Evolutionary conservation across 1,284 basidiomycete genomes (phyloP).

Genomic region (Clitocybe nebularis): DNA sequence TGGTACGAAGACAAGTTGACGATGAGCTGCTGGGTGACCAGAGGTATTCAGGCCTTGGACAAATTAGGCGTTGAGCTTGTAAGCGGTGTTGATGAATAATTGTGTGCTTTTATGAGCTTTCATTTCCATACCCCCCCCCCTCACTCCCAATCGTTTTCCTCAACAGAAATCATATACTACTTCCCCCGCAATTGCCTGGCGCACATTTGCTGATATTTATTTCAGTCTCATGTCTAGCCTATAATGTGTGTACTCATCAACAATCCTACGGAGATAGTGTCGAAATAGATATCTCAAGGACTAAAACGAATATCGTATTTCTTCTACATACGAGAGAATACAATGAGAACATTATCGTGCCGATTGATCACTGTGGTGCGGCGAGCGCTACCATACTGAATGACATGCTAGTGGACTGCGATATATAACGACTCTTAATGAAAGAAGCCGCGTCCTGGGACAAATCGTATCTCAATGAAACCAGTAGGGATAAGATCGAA

Average conservation of each 20-base stretch:
- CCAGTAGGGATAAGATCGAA: slow-evolving; percentile 8
- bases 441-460: slow-evolving; percentile 65
- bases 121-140: not conserved
- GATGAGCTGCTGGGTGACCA: slow-evolving; percentile 46
- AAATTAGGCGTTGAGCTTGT: slow-evolving; percentile 45
- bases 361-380: no score
- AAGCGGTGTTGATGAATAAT: slow-evolving; percentile 8
- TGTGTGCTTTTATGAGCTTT: not conserved
- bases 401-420: slow-evolving; percentile 47
- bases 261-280: no score
- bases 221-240: no score
- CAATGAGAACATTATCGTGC: no score
- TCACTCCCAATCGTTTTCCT: not conserved
- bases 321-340: no score
- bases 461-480: slow-evolving; percentile 2
- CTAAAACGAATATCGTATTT: no score
- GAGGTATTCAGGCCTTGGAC: slow-evolving; percentile 45
- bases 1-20: slow-evolving; percentile 55
- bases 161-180: no score
- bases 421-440: slow-evolving; percentile 64
- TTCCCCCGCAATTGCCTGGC: no score
- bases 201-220: no score
- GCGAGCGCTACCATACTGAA: slow-evolving; percentile 54
- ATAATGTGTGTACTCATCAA: no score
- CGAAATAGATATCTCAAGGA: no score